Percentiles rank a stretch among this genome's conserved stretches.
These are phyloP conservation scores for Chlorencoelia australis DNA, from an alignment of 2,329 filamentous ascomycete genomes.

Conservation along the genomic window DNA sequence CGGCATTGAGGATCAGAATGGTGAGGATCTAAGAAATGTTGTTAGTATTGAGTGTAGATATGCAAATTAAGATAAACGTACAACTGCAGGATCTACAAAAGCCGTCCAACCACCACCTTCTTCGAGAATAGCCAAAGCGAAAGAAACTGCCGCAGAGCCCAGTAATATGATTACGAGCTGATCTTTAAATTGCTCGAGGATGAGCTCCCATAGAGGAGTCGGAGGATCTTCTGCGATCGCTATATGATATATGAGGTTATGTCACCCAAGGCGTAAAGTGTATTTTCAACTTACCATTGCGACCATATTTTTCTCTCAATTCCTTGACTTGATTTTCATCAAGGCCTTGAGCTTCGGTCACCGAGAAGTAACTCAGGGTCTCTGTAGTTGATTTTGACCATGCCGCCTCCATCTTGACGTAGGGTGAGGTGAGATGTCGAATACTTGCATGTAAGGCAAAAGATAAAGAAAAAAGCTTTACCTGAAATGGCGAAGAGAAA, in stretches of 20 bases:
- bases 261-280: constrained; percentile 10
- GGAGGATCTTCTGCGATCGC: constrained; percentile 82
- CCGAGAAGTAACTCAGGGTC: constrained; percentile 49
- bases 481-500: too few relatives aligned
- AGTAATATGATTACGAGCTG: constrained; percentile 94
- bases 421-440: constrained; percentile 6
- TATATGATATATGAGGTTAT: constrained; percentile 28
- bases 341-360: constrained; percentile 45
- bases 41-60: constrained; percentile 10
- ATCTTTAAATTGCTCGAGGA: constrained; percentile 98
- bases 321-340: constrained; percentile 47
- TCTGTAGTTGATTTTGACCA: constrained; percentile 47
- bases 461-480: too few relatives aligned
- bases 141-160: constrained; percentile 85
- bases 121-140: constrained; percentile 86
- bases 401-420: constrained; percentile 47
- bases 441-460: too few relatives aligned
- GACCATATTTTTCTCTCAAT: constrained; percentile 49
- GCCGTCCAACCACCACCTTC: constrained; percentile 90
- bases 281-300: constrained; percentile 45
- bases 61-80: constrained; percentile 39
- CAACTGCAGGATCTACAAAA: constrained; percentile 91
- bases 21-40: constrained; percentile 64
- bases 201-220: constrained; percentile 90
- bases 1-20: constrained; percentile 90